Conservation (phyloP, 192 early-diverging fungal species). For the Rhizoclosmatium sp. region DNA sequence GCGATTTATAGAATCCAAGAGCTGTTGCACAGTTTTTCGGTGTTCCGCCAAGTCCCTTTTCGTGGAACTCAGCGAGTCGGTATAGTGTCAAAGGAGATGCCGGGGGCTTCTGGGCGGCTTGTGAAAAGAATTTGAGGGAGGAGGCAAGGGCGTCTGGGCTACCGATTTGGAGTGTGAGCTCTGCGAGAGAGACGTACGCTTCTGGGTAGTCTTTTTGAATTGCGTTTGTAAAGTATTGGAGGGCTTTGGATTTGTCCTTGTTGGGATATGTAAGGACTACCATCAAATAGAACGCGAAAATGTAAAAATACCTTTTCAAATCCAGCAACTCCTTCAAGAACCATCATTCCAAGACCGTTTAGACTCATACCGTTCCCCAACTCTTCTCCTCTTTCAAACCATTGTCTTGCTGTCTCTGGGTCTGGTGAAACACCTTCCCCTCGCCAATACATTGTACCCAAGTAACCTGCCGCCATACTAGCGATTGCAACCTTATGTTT, state of each 20-base stretch:
- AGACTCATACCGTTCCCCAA: slow-evolving; percentile 69
- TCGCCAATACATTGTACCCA: slow-evolving; percentile 90
- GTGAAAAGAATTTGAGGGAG: slow-evolving; percentile 26
- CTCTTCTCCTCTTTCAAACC: slow-evolving; percentile 77
- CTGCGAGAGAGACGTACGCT: slow-evolving; percentile 79
- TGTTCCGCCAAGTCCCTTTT: slow-evolving; percentile 52
- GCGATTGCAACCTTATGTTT: slow-evolving; percentile 39
- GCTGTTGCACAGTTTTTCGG: slow-evolving; percentile 62
- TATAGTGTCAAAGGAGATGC: slow-evolving; percentile 71
- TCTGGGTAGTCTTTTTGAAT: slow-evolving; percentile 76
- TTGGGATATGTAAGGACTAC: not conserved
- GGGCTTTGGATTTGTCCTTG: slow-evolving; percentile 63
- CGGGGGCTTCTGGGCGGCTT: slow-evolving; percentile 29
- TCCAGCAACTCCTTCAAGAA: slow-evolving; percentile 67
- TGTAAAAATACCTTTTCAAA: slow-evolving; percentile 34
- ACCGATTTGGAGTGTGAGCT: slow-evolving; percentile 45
- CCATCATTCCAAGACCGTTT: slow-evolving; percentile 86
- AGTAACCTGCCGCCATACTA: slow-evolving; percentile 77
- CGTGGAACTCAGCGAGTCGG: slow-evolving; percentile 78
- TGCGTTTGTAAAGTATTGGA: slow-evolving; percentile 71
- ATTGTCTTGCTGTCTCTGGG: slow-evolving; percentile 69
- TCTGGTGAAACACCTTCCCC: slow-evolving; percentile 82
- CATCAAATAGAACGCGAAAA: not conserved
- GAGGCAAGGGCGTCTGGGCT: slow-evolving; percentile 35
- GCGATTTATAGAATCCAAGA: slow-evolving; percentile 73